phyloP scores from a whole-genome alignment of 139 green algal genomes.

The Chlorella sp. region DNA sequence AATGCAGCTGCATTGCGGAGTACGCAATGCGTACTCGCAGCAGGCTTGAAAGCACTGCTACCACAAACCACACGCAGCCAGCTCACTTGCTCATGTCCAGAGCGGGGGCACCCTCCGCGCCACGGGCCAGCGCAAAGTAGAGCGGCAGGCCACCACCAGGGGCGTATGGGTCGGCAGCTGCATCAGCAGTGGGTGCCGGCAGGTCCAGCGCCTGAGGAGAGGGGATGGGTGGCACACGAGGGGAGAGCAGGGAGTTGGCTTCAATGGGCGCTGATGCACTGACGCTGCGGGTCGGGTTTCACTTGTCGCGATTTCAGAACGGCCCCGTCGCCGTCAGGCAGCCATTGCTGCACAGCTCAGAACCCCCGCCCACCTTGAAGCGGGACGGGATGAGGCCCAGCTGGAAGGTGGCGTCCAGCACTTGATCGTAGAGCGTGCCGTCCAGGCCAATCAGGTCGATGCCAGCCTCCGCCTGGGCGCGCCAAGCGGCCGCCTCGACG shows the following conservation, averaged over 20 bases:
- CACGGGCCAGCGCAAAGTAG: constrained; percentile 93
- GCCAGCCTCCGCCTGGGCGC: constrained; percentile 57
- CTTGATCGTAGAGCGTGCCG: constrained; percentile 90
- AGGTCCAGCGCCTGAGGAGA: constrained; percentile 54
- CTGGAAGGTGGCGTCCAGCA: constrained; percentile 84
- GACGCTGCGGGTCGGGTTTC: too few relatives aligned
- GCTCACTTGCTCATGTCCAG: constrained; percentile 89
- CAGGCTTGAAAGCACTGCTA: too few relatives aligned
- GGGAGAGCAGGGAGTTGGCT: too few relatives aligned
- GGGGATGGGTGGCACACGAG: too few relatives aligned
- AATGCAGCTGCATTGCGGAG: too few relatives aligned
- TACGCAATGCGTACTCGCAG: too few relatives aligned
- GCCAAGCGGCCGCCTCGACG: constrained; percentile 65
- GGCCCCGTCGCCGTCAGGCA: too few relatives aligned
- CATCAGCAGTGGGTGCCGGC: not conserved
- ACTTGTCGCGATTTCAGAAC: too few relatives aligned
- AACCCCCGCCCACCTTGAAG: constrained; percentile 76
- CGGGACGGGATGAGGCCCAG: constrained; percentile 77
- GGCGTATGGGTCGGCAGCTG: not conserved
- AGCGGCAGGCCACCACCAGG: constrained; percentile 58
- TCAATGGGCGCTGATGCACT: too few relatives aligned
- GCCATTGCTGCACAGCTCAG: too few relatives aligned
- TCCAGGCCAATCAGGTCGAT: constrained; percentile 81
- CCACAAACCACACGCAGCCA: too few relatives aligned
- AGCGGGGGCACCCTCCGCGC: constrained; percentile 58